These are phyloP conservation scores for Artomyces pyxidatus DNA, from an alignment of 768 basidiomycete species.

Conservation along the genomic window DNA sequence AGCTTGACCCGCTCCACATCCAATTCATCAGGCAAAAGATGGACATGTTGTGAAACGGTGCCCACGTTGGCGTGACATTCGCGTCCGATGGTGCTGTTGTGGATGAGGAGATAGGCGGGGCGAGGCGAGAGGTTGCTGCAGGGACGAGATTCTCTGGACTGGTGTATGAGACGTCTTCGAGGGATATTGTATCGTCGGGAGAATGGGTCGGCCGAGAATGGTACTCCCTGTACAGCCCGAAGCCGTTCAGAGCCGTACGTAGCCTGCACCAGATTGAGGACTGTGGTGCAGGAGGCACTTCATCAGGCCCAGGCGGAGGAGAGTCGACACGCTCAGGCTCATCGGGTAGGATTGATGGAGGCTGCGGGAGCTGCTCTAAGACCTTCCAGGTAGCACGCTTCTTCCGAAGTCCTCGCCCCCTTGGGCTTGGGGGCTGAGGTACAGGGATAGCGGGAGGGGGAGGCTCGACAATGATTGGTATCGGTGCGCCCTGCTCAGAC, in stretches of 20 bases:
- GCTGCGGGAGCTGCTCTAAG: neutral
- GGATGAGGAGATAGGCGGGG: neutral
- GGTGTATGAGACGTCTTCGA: neutral
- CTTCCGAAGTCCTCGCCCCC: neutral
- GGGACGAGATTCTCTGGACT: too few relatives aligned
- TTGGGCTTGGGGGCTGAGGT: neutral
- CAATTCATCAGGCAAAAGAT: constrained; percentile 23
- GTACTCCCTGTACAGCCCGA: neutral
- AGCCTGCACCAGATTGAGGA: neutral
- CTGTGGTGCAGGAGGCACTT: neutral
- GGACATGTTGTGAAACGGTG: constrained; percentile 13
- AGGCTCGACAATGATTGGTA: neutral
- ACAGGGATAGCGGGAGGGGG: neutral
- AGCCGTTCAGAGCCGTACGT: neutral
- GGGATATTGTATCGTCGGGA: neutral
- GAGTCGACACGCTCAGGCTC: neutral
- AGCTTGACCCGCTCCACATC: constrained; percentile 21
- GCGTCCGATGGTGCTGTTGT: neutral
- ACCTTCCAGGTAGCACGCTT: neutral
- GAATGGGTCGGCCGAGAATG: neutral
- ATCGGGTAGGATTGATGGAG: neutral
- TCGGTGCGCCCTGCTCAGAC: neutral
- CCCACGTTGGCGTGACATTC: neutral
- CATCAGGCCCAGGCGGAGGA: neutral
- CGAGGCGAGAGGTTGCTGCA: neutral